A percentile compares a stretch with the other conserved stretches of the same genome.
Conservation (phyloP, 345 rosid genomes). For the Microcos paniculata region DNA sequence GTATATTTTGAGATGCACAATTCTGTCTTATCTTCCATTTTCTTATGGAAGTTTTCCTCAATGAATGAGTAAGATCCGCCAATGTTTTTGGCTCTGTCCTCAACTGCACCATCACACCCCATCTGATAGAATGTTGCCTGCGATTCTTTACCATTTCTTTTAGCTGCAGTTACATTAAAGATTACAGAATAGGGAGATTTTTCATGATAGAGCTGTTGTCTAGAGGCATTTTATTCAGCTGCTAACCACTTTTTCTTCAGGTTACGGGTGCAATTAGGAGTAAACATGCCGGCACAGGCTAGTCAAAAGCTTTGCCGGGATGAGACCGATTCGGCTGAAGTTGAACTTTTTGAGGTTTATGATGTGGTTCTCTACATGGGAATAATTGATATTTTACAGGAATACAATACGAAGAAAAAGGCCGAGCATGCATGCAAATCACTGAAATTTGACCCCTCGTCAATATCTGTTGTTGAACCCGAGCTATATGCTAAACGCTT, state of each 20-base stretch:
- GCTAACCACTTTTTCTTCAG: constrained; percentile 27
- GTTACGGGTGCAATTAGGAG: constrained; percentile 88
- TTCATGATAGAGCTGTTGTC: background rate
- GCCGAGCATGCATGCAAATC: constrained; percentile 75
- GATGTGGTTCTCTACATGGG: constrained; percentile 97
- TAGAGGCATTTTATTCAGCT: background rate
- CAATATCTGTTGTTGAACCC: constrained; percentile 71
- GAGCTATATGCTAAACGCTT: constrained; percentile 67
- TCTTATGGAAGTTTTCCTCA: background rate
- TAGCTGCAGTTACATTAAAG: background rate
- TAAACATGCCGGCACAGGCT: constrained; percentile 97
- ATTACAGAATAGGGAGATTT: background rate
- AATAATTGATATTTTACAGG: constrained; percentile 81
- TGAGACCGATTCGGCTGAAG: constrained; percentile 47
- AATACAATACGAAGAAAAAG: constrained; percentile 75
- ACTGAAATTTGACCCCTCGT: constrained; percentile 53
- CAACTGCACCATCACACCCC: background rate
- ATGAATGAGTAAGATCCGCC: background rate
- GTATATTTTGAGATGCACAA: background rate
- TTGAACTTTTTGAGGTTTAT: constrained; percentile 79
- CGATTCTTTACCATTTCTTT: background rate
- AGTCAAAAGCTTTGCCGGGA: constrained; percentile 52
- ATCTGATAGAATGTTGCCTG: background rate
- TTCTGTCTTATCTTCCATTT: background rate
- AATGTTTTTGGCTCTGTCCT: background rate